phyloP scores from a whole-genome alignment of 306 rosid species.

The Vachellia collinsii region DNA sequence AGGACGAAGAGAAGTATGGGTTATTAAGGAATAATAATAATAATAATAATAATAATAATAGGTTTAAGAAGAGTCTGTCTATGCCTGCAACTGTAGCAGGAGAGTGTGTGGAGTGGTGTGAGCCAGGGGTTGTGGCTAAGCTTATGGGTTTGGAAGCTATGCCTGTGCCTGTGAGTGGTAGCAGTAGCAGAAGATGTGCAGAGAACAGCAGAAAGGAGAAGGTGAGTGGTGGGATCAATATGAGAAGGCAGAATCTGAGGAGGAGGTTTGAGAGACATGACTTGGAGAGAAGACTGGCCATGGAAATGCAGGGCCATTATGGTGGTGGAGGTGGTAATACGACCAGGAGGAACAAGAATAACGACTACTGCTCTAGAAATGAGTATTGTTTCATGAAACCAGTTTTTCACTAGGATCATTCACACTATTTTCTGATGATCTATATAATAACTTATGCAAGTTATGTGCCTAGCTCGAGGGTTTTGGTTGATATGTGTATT shows the following conservation, averaged over 20 bases:
- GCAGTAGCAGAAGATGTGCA: slow-evolving; percentile 18
- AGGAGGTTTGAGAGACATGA: slow-evolving; percentile 60
- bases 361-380: slow-evolving; percentile 44
- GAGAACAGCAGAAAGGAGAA: slow-evolving; percentile 40
- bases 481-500: not conserved
- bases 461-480: slow-evolving; percentile 5
- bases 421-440: not conserved
- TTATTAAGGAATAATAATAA: not conserved
- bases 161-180: slow-evolving; percentile 56
- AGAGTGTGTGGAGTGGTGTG: slow-evolving; percentile 82
- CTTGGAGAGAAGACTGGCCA: slow-evolving; percentile 54
- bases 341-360: slow-evolving; percentile 35
- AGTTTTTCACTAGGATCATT: slow-evolving; percentile 34
- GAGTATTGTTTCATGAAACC: slow-evolving; percentile 54
- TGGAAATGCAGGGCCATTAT: slow-evolving; percentile 49
- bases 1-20: slow-evolving; percentile 19
- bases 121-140: slow-evolving; percentile 89
- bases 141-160: slow-evolving; percentile 92
- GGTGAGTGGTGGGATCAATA: slow-evolving; percentile 13
- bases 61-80: slow-evolving; percentile 35
- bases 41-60: not conserved
- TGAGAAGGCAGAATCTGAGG: slow-evolving; percentile 51
- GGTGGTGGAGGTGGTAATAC: slow-evolving; percentile 1
- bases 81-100: slow-evolving; percentile 67
- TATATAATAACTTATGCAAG: not conserved